phyloP scores from a whole-genome alignment of 73 alveolate species.

The Breviolum minutum region DNA sequence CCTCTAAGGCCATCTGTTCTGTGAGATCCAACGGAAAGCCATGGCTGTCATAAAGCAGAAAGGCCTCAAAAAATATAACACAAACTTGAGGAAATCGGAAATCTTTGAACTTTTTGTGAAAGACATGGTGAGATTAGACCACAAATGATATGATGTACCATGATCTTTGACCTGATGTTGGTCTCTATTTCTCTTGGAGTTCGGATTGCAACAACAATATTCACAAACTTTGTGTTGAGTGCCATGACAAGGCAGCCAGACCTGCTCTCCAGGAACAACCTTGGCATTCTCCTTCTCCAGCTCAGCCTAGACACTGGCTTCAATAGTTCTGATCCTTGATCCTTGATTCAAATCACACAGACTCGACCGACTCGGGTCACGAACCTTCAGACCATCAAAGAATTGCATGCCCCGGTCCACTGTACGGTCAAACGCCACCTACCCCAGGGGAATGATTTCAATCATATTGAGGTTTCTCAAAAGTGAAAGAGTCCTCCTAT shows the following conservation, averaged over 20 bases:
- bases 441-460: background rate
- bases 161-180: too few relatives aligned
- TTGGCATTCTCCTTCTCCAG: slow-evolving; percentile 24
- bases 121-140: too few relatives aligned
- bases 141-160: too few relatives aligned
- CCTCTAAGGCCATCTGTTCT: slow-evolving; percentile 65
- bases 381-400: slow-evolving; percentile 58
- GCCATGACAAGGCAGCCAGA: background rate
- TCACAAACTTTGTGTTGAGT: background rate
- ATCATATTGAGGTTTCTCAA: background rate
- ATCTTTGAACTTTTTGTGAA: too few relatives aligned
- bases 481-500: background rate
- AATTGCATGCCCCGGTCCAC: slow-evolving; percentile 94
- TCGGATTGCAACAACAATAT: background rate
- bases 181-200: background rate
- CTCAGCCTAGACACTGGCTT: background rate
- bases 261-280: slow-evolving; percentile 86
- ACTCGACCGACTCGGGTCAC: background rate
- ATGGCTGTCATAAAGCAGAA: slow-evolving; percentile 76
- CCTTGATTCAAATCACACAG: background rate
- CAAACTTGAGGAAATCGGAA: too few relatives aligned
- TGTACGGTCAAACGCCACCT: slow-evolving; percentile 88
- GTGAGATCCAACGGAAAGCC: slow-evolving; percentile 94
- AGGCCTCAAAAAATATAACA: slow-evolving; percentile 7
- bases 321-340: background rate